Evolutionary conservation across 1,284 basidiomycete species (phyloP).

Genomic region (Austropuccinia psidii): DNA sequence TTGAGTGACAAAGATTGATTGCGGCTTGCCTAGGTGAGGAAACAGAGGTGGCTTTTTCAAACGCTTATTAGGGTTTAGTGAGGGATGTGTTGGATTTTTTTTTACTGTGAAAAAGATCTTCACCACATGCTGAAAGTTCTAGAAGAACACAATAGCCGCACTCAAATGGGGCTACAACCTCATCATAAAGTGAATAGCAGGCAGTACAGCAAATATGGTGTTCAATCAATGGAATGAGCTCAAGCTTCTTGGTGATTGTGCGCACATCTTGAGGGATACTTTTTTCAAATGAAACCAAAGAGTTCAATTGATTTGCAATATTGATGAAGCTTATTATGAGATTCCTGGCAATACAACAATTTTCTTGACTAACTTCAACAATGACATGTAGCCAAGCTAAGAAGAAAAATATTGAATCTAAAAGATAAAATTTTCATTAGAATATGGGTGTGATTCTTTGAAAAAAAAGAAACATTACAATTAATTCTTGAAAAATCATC

Average conservation of each 20-base stretch:
- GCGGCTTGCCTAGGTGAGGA: no score
- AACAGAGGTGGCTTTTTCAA: no score
- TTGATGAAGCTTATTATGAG: not conserved
- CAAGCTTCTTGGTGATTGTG: not conserved
- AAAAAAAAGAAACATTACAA: no score
- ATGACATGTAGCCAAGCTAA: slow-evolving; percentile 8
- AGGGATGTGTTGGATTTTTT: no score
- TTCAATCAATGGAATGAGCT: not conserved
- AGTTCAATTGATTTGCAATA: not conserved
- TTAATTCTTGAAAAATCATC: no score
- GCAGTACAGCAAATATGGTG: not conserved
- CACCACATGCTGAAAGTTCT: not conserved
- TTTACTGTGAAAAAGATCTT: no score
- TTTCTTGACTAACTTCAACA: slow-evolving; percentile 8
- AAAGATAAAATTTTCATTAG: not conserved
- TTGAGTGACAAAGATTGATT: no score
- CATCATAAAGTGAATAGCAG: slow-evolving; percentile 8
- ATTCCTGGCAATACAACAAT: not conserved
- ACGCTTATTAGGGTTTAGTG: no score
- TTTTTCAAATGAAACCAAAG: not conserved
- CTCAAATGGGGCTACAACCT: not conserved
- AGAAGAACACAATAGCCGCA: not conserved
- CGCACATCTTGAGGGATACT: slow-evolving; percentile 8
- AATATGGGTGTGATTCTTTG: no score
- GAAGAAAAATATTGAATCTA: not conserved